These are phyloP conservation scores for Liquidambar formosana DNA, from an alignment of 164 flowering plant species.

Conservation along the genomic window DNA sequence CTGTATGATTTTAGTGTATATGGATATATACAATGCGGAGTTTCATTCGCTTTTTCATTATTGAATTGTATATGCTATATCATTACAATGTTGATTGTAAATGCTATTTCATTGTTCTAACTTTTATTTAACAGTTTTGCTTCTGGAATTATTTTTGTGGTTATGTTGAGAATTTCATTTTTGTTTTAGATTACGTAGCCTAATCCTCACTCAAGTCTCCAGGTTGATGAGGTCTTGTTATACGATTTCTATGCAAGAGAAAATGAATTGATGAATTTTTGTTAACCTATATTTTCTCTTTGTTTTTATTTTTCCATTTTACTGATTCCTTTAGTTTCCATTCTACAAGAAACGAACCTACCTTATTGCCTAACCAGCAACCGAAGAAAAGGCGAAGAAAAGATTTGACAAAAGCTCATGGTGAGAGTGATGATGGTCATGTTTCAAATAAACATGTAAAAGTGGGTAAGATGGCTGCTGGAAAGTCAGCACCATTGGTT, in stretches of 20 bases:
- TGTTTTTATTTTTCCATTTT: neutral
- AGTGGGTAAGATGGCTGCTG: slow-evolving; percentile 49
- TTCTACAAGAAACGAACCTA: slow-evolving; percentile 51
- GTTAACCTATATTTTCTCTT: neutral
- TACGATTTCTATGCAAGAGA: neutral
- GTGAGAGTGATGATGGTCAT: slow-evolving; percentile 45
- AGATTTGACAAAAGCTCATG: slow-evolving; percentile 44
- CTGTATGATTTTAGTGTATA: too few species aligned
- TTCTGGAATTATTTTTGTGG: too few species aligned
- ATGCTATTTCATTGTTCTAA: too few species aligned
- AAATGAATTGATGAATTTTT: neutral
- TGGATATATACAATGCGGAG: too few species aligned
- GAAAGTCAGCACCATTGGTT: slow-evolving; percentile 33
- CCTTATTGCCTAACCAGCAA: slow-evolving; percentile 48
- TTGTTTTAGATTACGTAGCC: too few species aligned
- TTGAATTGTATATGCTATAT: too few species aligned
- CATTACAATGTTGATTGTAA: too few species aligned
- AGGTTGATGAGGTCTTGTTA: neutral
- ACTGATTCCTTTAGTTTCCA: slow-evolving; percentile 2
- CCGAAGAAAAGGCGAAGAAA: slow-evolving; percentile 86
- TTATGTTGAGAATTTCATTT: too few species aligned
- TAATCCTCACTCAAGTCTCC: neutral
- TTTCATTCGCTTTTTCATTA: too few species aligned
- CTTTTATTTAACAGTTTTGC: too few species aligned
- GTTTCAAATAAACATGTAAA: slow-evolving; percentile 52